These are phyloP conservation scores for Cinnamomum micranthum DNA, from an alignment of 164 flowering plant species.

Conservation along the genomic window DNA sequence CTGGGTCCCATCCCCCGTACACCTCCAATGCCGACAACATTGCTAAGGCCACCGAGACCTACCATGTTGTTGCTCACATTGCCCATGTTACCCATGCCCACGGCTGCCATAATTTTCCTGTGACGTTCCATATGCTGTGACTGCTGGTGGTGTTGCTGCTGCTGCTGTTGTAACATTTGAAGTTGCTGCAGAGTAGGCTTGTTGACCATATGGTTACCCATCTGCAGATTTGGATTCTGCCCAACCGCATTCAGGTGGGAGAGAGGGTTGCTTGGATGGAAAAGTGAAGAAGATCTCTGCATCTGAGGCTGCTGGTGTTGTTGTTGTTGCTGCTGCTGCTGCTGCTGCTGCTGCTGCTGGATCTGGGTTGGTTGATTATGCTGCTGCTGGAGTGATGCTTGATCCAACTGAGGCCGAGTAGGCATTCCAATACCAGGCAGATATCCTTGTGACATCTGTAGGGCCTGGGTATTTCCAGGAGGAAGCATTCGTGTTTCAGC, in stretches of 20 bases:
- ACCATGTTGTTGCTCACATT: constrained; percentile 58
- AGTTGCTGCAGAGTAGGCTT: constrained; percentile 53
- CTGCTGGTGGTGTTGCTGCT: constrained; percentile 19
- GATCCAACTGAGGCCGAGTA: constrained; percentile 54
- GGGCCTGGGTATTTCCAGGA: constrained; percentile 59
- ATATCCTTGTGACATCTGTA: constrained; percentile 71
- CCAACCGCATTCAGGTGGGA: constrained; percentile 52
- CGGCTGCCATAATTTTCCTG: constrained; percentile 56
- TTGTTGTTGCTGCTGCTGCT: constrained; percentile 15
- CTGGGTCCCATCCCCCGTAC: constrained; percentile 63
- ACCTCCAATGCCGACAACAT: constrained; percentile 59
- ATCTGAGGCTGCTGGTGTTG: constrained; percentile 56
- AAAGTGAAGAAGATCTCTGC: constrained; percentile 51
- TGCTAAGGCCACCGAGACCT: constrained; percentile 59
- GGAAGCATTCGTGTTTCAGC: constrained; percentile 52
- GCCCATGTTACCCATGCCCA: constrained; percentile 61
- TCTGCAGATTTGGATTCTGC: constrained; percentile 48
- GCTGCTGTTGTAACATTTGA: constrained; percentile 65
- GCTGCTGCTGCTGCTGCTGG: constrained; percentile 29
- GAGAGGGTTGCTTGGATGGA: constrained; percentile 47
- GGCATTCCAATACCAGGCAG: constrained; percentile 50
- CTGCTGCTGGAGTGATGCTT: constrained; percentile 41
- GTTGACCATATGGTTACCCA: constrained; percentile 54
- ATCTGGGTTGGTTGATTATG: constrained; percentile 38
- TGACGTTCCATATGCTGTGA: constrained; percentile 34